Evolutionary conservation across 257 asterid species (phyloP), one percentile per base, ranked within the genome.

Genomic region (Petrea volubilis): DNA sequence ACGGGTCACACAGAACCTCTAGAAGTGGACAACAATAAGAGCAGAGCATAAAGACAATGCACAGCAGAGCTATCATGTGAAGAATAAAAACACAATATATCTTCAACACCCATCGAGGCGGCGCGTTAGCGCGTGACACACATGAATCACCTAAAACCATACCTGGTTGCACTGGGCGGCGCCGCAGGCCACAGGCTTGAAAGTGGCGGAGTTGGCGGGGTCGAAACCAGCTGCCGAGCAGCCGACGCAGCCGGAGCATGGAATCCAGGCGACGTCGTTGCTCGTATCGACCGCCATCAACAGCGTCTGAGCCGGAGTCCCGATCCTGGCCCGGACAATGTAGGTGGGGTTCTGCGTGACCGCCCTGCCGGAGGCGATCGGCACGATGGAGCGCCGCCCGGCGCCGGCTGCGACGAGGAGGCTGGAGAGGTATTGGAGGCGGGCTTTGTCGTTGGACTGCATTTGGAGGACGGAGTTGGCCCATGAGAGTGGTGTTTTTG

Each of bases 281-380:
- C 95, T 84, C 20, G 87, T 86, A 60, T 88, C 95, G 17, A 88
- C 23, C 12, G 90, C 95, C 83, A 82, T 49, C 18, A 78, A 78
- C 63, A 88, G 62, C 2, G 81, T 77, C 69, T 86, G 90, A 0
- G 90, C 83, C 17, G 95, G 95, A 1, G 92, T 88, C 0, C 95
- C 95, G 65, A 88, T 64, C 65, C 68, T 80, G 76, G 76, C 81
- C 78, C 83, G 53, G 49, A 88, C 80, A 40, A 88, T 77, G 78
- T 86, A 88, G 71, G 90, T 86, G 0, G 92, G 92, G 68, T 80
- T 82, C 76, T 82, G 88, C 0, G 85, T 72, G n/a, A 73, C 79
- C 20, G 83, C 85, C 60, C 88, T 74, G 73, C 87, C 95, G 24
- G 95, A 81, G 67, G 88, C 90, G 0, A 86, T 61, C n/a, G 92